Evolutionary conservation across 2,329 filamentous ascomycete species (phyloP), one percentile per base, ranked within the genome.

Genomic region (Ophiosphaerella herpotricha): DNA sequence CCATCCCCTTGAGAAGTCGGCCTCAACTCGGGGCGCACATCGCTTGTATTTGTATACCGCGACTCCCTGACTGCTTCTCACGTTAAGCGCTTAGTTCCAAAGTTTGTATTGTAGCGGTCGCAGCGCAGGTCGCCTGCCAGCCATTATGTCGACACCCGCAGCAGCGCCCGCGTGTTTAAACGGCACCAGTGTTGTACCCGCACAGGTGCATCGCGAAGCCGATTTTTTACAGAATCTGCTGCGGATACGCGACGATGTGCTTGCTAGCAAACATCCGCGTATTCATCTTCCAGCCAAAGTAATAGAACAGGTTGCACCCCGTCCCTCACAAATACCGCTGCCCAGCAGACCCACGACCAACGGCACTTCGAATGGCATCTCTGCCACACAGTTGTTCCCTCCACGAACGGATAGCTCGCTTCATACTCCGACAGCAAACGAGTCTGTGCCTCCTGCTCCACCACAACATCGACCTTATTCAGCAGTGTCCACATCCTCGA

Each of bases 201-300:
- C 60, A 50, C 67, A 70, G 58, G 54, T 58, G 48, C 67, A 56
- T 61, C 69, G 79, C 54, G 78, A 80, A 53, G 80, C 66, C 60
- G 70, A 73, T 58, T 75, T 79, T 53, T 94, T 91, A 78, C 83
- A 88, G 68, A 90, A 87, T 76, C 89, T 97, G 66, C 73, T 96
- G 67, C 84, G 81, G 61, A 86, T 97, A 74, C 87, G 86, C 74
- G 89, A 96, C 78, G 81, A 86, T 61, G 83, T 97, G 63, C 80
- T 94, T 69, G 84, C 89, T 72, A 91, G 92, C 68, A 85, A 82
- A 63, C 88, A 92, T 67, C 80, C 82, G 58, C 79, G 79, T 63
- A 78, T 86, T 68, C 84, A 80, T 66, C 78, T 85, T 55, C 80
- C 82, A 60, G 72, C 78, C 60, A 76, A 80, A 71, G 78, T 81